A percentile compares a stretch with the other conserved stretches of the same genome.
phyloP scores from a whole-genome alignment of 176 grass and related monocot genomes.

The Ensete glaucum region DNA sequence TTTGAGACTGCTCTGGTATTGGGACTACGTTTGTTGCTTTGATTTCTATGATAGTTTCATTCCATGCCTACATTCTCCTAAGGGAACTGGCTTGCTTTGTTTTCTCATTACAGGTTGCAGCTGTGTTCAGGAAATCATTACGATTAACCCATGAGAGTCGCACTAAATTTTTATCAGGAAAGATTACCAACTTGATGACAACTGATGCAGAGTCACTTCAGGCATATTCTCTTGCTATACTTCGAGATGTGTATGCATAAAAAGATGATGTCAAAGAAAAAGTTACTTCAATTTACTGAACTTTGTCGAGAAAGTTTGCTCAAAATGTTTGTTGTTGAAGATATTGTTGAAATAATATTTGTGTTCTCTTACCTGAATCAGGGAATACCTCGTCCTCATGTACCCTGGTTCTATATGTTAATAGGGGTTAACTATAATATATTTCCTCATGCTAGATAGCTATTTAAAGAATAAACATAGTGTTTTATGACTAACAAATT shows the following conservation, averaged over 20 bases:
- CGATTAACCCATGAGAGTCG: conserved; percentile 82
- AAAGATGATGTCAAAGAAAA: conserved; percentile 7
- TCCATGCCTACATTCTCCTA: not conserved
- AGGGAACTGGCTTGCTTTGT: conserved; percentile 10
- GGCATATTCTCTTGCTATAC: conserved; percentile 28
- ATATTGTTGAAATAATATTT: not conserved
- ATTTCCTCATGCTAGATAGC: too few species aligned
- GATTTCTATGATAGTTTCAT: not conserved
- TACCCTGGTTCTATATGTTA: not conserved
- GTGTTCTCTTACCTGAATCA: not conserved
- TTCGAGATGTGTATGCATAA: not conserved
- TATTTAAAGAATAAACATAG: too few species aligned
- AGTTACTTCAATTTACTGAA: not conserved
- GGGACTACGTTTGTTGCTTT: not conserved
- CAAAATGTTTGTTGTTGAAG: not conserved
- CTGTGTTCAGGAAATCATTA: conserved; percentile 93
- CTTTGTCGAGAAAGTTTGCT: not conserved
- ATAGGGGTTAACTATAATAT: not conserved
- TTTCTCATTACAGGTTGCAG: conserved; percentile 53
- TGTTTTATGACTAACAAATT: too few species aligned
- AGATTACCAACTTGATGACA: conserved; percentile 98
- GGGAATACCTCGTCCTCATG: not conserved
- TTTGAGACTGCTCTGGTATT: not conserved
- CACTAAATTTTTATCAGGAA: conserved; percentile 75
- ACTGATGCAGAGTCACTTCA: conserved; percentile 94